Evolutionary conservation across 192 early-diverging fungal genomes (phyloP).

Genomic region (Umbelopsis ramanniana): DNA sequence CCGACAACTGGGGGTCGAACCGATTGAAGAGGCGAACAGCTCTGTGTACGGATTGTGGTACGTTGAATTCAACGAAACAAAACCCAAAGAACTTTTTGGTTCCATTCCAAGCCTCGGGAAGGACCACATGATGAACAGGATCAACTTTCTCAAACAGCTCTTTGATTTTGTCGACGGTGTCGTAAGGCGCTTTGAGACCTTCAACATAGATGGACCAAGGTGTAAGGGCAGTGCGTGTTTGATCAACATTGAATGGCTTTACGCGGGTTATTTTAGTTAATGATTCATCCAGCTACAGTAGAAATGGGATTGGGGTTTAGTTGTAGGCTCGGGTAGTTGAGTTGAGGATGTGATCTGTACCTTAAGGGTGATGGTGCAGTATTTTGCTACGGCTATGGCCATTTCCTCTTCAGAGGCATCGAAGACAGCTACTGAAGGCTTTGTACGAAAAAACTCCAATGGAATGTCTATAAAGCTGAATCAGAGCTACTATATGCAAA

Average conservation of each 20-base stretch:
- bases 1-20: not conserved
- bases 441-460: slow-evolving; percentile 4
- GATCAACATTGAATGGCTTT: not conserved
- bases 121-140: slow-evolving; percentile 7
- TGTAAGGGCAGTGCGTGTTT: not conserved
- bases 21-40: slow-evolving; percentile 13
- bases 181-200: not conserved
- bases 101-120: not conserved
- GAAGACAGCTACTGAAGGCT: not conserved
- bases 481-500: not conserved
- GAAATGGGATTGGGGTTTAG: not conserved
- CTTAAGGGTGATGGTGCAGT: not conserved
- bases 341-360: not conserved
- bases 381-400: slow-evolving; percentile 1
- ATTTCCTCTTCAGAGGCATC: slow-evolving; percentile 3
- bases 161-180: not conserved
- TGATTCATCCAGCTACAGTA: slow-evolving; percentile 1
- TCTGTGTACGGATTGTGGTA: not conserved
- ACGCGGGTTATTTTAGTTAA: not conserved
- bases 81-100: not conserved
- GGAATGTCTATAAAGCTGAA: not conserved
- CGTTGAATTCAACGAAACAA: slow-evolving; percentile 5
- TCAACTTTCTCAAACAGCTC: slow-evolving; percentile 6
- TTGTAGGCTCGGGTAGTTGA: not conserved
- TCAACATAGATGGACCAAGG: slow-evolving; percentile 13